Evolutionary conservation across 441 rosid species (phyloP), one percentile per base, ranked within the genome.

Genomic region (Adansonia grandidieri): DNA sequence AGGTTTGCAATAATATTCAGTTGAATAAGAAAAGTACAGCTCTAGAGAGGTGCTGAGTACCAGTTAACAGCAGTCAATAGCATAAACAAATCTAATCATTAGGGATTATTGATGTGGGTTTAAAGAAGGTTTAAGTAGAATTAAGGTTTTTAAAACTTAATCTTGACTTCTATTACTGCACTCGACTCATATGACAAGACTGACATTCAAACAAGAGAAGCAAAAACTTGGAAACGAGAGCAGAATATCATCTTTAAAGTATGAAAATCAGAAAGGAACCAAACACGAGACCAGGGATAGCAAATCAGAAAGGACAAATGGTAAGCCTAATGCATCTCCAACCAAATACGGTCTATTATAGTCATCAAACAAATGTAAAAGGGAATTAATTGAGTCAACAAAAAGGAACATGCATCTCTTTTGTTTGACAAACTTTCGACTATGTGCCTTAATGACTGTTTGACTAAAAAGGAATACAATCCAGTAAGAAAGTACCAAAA

Each of bases 271-370:
- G 15, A 60, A 3, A 22, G 64, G 40, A 37, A 5, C 40, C 40
- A 15, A 60, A 60, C 24, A 56, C 10, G 11, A 6, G 11, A 15
- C 75, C 86, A 60, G 14, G 37, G 15, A 60, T 4, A 60, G 6
- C 5, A 60, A 60, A 60, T 60, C 64, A 3, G 64, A 60, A 60
- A 9, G 10, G 37, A 22, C 6, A 9, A 22, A 10, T 22, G 37
- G 40, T 22, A 14, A 20, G 2, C 19, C 32, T 5, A 62, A 62
- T 32, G 44, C 44, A 62, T 62, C 44, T 62, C 44, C 57, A 47
- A 68, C 56, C 40, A 47, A 20, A 10, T 9, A 68, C 28, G 5
- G 15, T 47, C 2, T 17, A 53, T 15, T 20, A 71, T 28, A 28
- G 40, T 8, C 62, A 53, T 54, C 20, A 48, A 71, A 20, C 60